Evolutionary conservation across 2,329 filamentous ascomycete species (phyloP).

Genomic region (Emergomyces orientalis): DNA sequence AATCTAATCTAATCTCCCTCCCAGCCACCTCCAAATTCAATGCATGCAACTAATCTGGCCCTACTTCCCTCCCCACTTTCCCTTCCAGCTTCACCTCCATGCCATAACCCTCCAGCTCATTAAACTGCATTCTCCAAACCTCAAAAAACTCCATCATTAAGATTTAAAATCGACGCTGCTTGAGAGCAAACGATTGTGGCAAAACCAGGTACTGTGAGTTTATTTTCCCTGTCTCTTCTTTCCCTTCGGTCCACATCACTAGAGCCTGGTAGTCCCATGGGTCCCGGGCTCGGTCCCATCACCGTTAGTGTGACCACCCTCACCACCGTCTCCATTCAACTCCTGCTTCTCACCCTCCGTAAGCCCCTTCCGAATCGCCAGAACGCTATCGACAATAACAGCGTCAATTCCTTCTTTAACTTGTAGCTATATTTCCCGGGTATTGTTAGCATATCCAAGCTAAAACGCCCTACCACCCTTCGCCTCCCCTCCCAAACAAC

Average conservation of each 20-base stretch:
- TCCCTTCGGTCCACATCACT: not conserved
- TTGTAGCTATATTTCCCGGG: constrained; percentile 52
- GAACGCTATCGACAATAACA: constrained; percentile 90
- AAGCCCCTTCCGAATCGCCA: constrained; percentile 84
- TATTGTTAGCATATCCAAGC: constrained; percentile 4
- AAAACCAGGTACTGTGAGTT: not conserved
- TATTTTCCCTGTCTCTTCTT: not conserved
- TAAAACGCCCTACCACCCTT: no score
- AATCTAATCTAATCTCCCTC: not conserved
- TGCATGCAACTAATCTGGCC: not conserved
- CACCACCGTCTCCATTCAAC: not conserved
- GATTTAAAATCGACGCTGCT: not conserved
- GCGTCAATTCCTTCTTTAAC: constrained; percentile 93
- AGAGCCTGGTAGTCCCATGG: not conserved
- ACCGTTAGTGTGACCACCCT: not conserved
- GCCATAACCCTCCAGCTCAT: not conserved
- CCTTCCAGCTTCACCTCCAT: not conserved
- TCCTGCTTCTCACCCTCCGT: constrained; percentile 39
- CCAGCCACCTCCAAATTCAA: not conserved
- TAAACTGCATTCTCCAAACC: not conserved
- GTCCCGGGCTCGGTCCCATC: not conserved
- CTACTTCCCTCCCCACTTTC: not conserved
- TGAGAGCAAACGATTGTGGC: not conserved
- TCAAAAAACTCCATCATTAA: not conserved
- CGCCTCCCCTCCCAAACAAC: no score